Percentiles rank a stretch among this genome's conserved stretches.
Conservation (phyloP, 2,329 filamentous ascomycete genomes). For the Cercospora sojina region DNA sequence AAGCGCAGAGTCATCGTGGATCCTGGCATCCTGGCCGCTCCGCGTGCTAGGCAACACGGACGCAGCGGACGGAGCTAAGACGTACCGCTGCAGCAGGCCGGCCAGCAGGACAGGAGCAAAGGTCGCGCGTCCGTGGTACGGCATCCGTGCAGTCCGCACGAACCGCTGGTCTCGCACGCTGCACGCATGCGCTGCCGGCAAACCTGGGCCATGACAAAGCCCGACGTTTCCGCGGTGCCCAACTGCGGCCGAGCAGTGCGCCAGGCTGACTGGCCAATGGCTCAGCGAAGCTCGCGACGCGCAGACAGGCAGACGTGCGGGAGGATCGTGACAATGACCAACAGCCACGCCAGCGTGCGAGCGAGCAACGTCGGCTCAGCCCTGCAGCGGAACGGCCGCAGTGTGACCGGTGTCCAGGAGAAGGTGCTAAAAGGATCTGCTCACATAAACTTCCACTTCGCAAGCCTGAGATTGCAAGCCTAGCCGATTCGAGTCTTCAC, state of each 20-base stretch:
- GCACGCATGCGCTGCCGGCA: not conserved
- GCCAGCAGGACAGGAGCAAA: not conserved
- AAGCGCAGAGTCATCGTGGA: conserved; percentile 9
- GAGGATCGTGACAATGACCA: conserved; percentile 1
- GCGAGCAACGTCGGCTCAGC: not conserved
- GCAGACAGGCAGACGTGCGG: not conserved
- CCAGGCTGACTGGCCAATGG: not conserved
- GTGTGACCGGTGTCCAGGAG: not conserved
- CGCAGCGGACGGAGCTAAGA: not conserved
- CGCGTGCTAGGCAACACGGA: not conserved
- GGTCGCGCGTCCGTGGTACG: not conserved
- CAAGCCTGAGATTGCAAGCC: not conserved
- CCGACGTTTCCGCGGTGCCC: not conserved
- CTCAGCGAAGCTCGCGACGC: not conserved
- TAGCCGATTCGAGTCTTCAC: not conserved
- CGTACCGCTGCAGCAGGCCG: not conserved
- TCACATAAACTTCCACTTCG: not conserved
- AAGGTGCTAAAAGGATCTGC: not conserved
- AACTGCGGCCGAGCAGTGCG: not conserved
- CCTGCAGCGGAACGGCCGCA: not conserved
- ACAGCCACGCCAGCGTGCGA: not conserved
- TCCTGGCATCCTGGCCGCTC: not conserved
- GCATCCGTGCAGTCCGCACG: not conserved
- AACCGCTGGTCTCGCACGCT: not conserved
- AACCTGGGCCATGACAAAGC: not conserved